Base-by-base conservation (phyloP, 179 eudicot species). In the Spinacia oleracea region DNA sequence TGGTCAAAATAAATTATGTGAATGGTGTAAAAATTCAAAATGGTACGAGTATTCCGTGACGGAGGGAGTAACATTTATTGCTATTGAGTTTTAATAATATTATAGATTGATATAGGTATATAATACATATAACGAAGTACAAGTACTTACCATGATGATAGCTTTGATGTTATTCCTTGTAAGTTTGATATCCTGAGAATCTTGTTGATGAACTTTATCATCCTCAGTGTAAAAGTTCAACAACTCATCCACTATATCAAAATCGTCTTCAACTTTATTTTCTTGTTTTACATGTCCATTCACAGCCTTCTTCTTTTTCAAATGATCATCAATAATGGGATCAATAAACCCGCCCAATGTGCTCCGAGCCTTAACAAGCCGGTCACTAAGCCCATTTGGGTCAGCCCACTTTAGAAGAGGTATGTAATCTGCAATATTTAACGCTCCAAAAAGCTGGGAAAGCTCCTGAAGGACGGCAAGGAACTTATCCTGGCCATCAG, bases 131-230 rank as follows among this genome's bases (percentile, higher is more conserved):
- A 40, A 3, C 7, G 7, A 7, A 7, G 45, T 40, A 1, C 46
- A 10, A 6, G 0, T 3, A 18, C 23, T 58, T 87, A 94, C 98
- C 98, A 94, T 94, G 81, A 95, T 93, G 70, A 95, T 93, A 40
- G 92, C 98, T 80, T 95, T 93, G 81, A 93, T 93, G 48, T 95
- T 91, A 71, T 93, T 90, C 81, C 91, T 87, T 0, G 97, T 95
- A 71, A 95, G 91, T n/a, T 72, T 85, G 77, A 94, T 84, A 1
- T 81, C 89, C 38, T 91, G 96, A 48, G 90, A 70, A 83, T 94
- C 97, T 0, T 88, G 79, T 66, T 91, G 93, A 0, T 46, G 80
- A 29, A 86, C 89, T 75, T 87, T 90, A 0, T 83, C 81, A 53
- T 89, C 91, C 5, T 85, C 91, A 51, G 91, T 87, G 59, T 90